Conservation (phyloP, 164 flowering plant genomes). For the Pachysandra terminalis region DNA sequence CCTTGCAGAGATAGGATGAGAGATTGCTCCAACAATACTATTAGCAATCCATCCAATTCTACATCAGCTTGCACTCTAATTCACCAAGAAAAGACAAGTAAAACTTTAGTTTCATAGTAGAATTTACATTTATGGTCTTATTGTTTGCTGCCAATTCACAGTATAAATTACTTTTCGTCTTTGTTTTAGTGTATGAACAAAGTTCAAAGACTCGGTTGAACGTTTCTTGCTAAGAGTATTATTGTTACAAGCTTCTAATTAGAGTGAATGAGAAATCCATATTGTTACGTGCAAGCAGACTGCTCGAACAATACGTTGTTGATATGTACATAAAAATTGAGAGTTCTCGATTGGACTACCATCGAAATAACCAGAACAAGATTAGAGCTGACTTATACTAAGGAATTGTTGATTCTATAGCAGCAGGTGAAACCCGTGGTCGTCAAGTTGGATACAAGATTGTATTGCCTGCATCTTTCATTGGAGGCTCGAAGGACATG, state of each 20-base stretch:
- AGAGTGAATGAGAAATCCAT: background rate
- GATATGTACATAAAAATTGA: constrained; percentile 20
- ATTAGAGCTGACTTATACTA: constrained; percentile 14
- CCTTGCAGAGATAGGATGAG: too few relatives aligned
- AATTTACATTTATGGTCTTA: too few relatives aligned
- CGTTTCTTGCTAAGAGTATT: background rate
- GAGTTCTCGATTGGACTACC: constrained; percentile 3
- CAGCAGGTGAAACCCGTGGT: background rate
- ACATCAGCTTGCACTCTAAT: too few relatives aligned
- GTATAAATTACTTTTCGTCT: too few relatives aligned
- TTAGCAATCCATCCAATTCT: too few relatives aligned
- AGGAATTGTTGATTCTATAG: constrained; percentile 2
- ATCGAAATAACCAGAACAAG: constrained; percentile 1
- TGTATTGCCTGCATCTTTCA: constrained; percentile 12
- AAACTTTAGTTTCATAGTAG: too few relatives aligned
- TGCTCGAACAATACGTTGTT: constrained; percentile 21
- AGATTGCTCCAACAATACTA: too few relatives aligned
- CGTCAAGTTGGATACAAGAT: background rate
- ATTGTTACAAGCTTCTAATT: background rate
- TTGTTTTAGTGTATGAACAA: too few relatives aligned
- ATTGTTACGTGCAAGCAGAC: background rate
- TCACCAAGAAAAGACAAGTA: too few relatives aligned
- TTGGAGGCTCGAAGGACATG: constrained; percentile 13
- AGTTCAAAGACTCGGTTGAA: too few relatives aligned
- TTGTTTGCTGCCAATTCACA: too few relatives aligned